Percentiles rank a stretch among this genome's conserved stretches.
Conservation (phyloP, 352 stramenopile genomes). For the Pythium pyrilobum region DNA sequence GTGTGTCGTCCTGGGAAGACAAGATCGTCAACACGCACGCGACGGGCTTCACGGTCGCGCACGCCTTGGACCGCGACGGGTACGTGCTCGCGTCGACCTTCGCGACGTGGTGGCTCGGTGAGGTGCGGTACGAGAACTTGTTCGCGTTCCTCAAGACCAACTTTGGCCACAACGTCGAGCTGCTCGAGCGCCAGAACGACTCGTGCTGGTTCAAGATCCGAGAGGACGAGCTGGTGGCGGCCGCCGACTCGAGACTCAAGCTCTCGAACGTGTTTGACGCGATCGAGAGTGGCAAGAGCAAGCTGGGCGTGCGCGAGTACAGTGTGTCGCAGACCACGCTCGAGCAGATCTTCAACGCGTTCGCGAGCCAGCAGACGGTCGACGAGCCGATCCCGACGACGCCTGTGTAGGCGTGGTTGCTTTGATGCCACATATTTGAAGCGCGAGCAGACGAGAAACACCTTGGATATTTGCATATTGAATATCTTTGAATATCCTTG, state of each 20-base stretch:
- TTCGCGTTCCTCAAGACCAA: constrained; percentile 14
- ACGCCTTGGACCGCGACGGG: constrained; percentile 24
- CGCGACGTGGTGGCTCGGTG: constrained; percentile 32
- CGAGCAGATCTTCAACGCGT: constrained; percentile 81
- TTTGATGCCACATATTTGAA: too few species aligned
- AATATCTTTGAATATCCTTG: background rate
- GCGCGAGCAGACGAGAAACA: background rate
- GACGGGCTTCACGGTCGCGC: constrained; percentile 29
- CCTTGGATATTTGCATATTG: background rate
- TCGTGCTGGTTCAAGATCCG: constrained; percentile 41
- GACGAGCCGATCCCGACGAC: constrained; percentile 4
- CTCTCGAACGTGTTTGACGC: constrained; percentile 29
- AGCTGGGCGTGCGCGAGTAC: constrained; percentile 54
- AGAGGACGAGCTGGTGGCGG: background rate
- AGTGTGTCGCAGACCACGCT: constrained; percentile 67
- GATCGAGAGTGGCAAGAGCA: constrained; percentile 36
- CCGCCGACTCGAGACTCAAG: constrained; percentile 1
- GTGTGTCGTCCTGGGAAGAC: constrained; percentile 15
- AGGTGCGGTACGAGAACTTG: constrained; percentile 23
- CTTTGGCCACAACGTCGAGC: constrained; percentile 24
- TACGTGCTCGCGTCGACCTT: constrained; percentile 24
- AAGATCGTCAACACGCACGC: constrained; percentile 25
- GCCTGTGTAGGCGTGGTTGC: background rate
- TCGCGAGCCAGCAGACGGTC: constrained; percentile 46
- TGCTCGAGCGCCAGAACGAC: constrained; percentile 49